phyloP scores from a whole-genome alignment of 768 basidiomycete genomes.

The Pulveroboletus ravenelii region DNA sequence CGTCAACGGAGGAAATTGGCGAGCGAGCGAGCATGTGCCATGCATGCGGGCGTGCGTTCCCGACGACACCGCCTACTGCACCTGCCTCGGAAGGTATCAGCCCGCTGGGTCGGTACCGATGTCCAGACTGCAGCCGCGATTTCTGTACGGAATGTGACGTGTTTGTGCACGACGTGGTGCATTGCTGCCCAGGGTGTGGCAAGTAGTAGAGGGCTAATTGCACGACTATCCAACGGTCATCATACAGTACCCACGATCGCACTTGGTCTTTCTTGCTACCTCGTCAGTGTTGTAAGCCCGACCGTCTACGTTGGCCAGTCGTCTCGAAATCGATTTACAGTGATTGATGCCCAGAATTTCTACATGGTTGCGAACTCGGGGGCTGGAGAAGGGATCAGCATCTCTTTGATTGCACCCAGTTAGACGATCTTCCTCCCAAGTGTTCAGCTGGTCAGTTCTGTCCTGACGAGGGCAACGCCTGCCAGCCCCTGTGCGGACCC shows the following conservation, averaged over 20 bases:
- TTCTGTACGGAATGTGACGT: conserved; percentile 97
- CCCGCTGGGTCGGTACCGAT: conserved; percentile 81
- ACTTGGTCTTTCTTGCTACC: too few species aligned
- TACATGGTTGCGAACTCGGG: conserved; percentile 14
- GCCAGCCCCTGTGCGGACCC: conserved; percentile 38
- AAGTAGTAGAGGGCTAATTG: conserved; percentile 32
- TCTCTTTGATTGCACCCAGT: conserved; percentile 59
- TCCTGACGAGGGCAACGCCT: conserved; percentile 75
- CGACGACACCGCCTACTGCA: conserved; percentile 34
- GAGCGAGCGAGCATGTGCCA: conserved; percentile 51
- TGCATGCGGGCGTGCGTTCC: conserved; percentile 75
- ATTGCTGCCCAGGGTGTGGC: conserved; percentile 89
- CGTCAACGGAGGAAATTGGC: conserved; percentile 35
- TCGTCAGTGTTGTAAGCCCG: too few species aligned
- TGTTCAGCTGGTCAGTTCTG: conserved; percentile 58
- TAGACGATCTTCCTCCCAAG: conserved; percentile 28
- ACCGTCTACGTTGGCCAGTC: too few species aligned
- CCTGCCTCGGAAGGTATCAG: conserved; percentile 64
- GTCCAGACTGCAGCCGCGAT: conserved; percentile 78
- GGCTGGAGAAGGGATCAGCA: conserved; percentile 69
- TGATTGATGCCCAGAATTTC: too few species aligned
- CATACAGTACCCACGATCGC: too few species aligned
- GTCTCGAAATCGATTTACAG: too few species aligned
- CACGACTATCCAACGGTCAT: conserved; percentile 25
- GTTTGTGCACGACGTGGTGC: conserved; percentile 92